Evolutionary conservation across 768 basidiomycete species (phyloP), one percentile per base, ranked within the genome.

Genomic region (Megacollybia marginata): DNA sequence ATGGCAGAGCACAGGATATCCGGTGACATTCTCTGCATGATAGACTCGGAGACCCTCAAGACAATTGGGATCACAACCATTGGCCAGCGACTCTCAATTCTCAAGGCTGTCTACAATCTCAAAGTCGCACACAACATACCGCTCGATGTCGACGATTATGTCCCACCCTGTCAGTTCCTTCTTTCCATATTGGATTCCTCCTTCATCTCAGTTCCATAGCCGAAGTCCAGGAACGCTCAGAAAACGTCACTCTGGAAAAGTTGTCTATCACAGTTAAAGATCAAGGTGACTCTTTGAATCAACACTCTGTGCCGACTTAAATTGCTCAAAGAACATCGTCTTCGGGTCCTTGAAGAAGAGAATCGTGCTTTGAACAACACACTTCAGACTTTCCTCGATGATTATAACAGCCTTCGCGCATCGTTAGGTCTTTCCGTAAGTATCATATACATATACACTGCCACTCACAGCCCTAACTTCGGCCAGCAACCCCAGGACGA

Each of bases 21-120:
- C 15, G 96, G 96, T 49, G 93, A 97, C 54, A 82, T 91, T 2
- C 77, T 99, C 7, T 82, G 86, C 54, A 71, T 88, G 58, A 75
- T 97, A 44, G 88, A 92, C 62, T 75, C 82, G n/a, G 88, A 93
- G 19, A 68, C 80, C 1, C 79, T 99, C 55, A 90, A 88, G 65
- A 83, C 88, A 40, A 71, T 97, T 49, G 96, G 96, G 8, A 78
- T 99, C 40, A 62, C 78, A n/a, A 90, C 88, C 33, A 80, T 98
- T 54, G 96, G 96, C 18, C 94, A 97, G 66, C 76, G 96, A 49
- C 69, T 99, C 33, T 75, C 88, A 42, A 92, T 98, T 54, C 82
- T 98, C 63, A 94, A 92, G 65, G 85, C 88, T 44, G 83, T 97
- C 50, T 98, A 96, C 69, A 81, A 82, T 48, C 71, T 90, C 58